Evolutionary conservation across 305 asterid species (phyloP), one percentile per base, ranked within the genome.

Genomic region (Fraxinus baroniana): DNA sequence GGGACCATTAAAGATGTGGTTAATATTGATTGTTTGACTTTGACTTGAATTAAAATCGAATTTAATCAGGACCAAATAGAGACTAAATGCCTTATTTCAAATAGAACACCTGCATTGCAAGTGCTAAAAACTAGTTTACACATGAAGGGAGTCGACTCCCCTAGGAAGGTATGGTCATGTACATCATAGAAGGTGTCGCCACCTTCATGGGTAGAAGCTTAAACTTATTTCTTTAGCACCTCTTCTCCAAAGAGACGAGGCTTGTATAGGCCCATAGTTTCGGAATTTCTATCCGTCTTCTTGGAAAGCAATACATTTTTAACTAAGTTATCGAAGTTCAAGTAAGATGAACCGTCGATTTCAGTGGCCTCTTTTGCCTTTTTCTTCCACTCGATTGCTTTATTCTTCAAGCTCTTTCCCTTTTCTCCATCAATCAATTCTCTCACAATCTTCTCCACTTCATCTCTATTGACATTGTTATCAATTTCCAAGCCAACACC

Each of bases 401-500:
- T 87, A 22, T 7, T 75, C 84, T 73, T 84, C 91, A 89, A 30
- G 74, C 4, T 71, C 52, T 60, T 78, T 1, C 92, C 91, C 4
- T 72, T 78, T 2, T 83, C 88, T 24, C 89, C 94, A 62, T 55
- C 91, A 8, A 89, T 24, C 85, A 87, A 3, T 41, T 86, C 93
- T 28, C 85, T 88, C 75, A 90, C 89, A 28, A 88, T 28, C 49
- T 35, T 37, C 81, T 82, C 86, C 76, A 90, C 88, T 73, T 87
- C 88, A 20, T 35, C 80, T 52, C 89, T 85, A 49, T 60, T 71
- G 35, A 89, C 87, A 62, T 80, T 70, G 12, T 68, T 36, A 7
- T 35, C 79, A 17, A 90, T 87, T 44, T 85, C 90, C 81, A 85
- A 2, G 5, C 93, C 93, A 1, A 88, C 78, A 3, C 87, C 90